These are phyloP conservation scores for Penicillium mononematosum DNA, from an alignment of 495 filamentous ascomycete genomes.

Conservation along the genomic window DNA sequence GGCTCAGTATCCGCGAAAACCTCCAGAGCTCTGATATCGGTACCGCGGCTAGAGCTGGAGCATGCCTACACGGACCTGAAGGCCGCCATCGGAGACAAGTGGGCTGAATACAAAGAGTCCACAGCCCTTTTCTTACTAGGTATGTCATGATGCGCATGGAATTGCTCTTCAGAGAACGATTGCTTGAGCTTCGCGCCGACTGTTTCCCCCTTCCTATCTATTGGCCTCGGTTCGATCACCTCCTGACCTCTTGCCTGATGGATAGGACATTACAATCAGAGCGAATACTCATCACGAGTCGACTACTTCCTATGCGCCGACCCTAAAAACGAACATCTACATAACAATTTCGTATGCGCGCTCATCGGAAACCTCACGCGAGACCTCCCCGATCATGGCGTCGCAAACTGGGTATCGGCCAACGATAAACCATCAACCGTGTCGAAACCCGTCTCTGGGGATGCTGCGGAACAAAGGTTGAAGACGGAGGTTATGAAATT, in stretches of 20 bases:
- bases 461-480: constrained; percentile 84
- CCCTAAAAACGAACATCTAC: constrained; percentile 72
- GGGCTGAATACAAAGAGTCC: constrained; percentile 84
- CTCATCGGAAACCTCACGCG: constrained; percentile 84
- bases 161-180: background rate
- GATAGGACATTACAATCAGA: constrained; percentile 78
- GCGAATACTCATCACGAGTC: constrained; percentile 75
- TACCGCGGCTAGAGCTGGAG: constrained; percentile 86
- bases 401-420: constrained; percentile 91
- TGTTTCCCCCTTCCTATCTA: constrained; percentile 11
- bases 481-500: constrained; percentile 96
- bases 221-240: constrained; percentile 21
- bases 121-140: constrained; percentile 78
- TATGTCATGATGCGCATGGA: constrained; percentile 42
- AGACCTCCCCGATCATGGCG: constrained; percentile 86
- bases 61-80: constrained; percentile 87
- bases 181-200: background rate
- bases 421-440: constrained; percentile 89
- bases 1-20: constrained; percentile 54
- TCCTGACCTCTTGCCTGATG: constrained; percentile 18
- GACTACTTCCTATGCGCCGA: constrained; percentile 69
- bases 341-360: constrained; percentile 85
- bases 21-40: constrained; percentile 60
- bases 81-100: constrained; percentile 75
- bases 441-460: constrained; percentile 76